Base-by-base conservation (phyloP, 495 filamentous ascomycete species). In the Aspergillus coremiiformis region DNA sequence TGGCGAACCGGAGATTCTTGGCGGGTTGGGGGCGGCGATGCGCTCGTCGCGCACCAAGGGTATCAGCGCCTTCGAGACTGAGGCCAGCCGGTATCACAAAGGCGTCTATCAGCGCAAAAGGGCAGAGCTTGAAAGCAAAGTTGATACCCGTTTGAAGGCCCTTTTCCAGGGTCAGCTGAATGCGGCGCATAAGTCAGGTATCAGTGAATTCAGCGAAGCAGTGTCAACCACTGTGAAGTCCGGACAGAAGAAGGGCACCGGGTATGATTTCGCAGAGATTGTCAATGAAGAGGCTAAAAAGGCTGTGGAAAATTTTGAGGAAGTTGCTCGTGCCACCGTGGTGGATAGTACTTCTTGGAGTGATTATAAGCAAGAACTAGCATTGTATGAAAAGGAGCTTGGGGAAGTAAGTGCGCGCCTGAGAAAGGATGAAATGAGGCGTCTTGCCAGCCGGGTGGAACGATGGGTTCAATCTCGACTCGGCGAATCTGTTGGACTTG, bases 31-130 rank as follows among this genome's bases (percentile, higher is more conserved):
- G 33, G 74, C 71, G 14, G 81, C 80, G 14, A 94, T 95, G 75
- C 83, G 81, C 42, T 60, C 67, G 17, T 82, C 90, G 0, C 80
- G 95, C 35, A 73, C 78, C 41, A 87, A 86, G 58, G 81, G 83
- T 21, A 63, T 96, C 55, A 88, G 87, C 62, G 81, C 78, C 32
- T 98, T 98, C 58, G 89, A 96, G 68, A 82, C 76, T 0, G 87
- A 93, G 61, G 93, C 91, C 20, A 90, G 90, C 65, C 77, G 93
- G 29, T 98, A 98, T 63, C 92, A 96, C 75, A 96, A 96, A 66
- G 90, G 84, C 39, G 93, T 98, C 19, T 98, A 92, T 66, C 76
- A 80, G 45, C 78, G 84, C 14, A 98, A 98, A 70, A 81, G 81
- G 52, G 75, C 79, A 12, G 93, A 98, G 66, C 78, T 98, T 30